These are phyloP conservation scores for Leptomonas seymouri DNA, from an alignment of 208 protist species.

Conservation along the genomic window DNA sequence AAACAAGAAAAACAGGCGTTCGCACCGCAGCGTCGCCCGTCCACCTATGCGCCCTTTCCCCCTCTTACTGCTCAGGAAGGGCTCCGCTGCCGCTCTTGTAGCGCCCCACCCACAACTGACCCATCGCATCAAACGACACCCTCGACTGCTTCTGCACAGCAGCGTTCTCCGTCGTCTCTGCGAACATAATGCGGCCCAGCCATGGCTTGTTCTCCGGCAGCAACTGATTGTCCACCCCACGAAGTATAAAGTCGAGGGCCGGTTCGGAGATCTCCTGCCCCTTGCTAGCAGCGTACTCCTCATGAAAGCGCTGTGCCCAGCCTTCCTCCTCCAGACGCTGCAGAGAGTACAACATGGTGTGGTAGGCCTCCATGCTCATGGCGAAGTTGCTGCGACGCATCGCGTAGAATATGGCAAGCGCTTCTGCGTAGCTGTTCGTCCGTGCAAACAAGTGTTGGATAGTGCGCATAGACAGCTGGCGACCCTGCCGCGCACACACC, in stretches of 20 bases:
- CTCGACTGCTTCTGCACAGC: slow-evolving; percentile 43
- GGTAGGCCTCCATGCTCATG: slow-evolving; percentile 91
- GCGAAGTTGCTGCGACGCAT: slow-evolving; percentile 80
- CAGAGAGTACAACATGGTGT: slow-evolving; percentile 92
- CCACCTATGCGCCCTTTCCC: background rate
- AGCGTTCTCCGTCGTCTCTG: slow-evolving; percentile 57
- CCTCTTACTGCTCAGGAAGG: background rate
- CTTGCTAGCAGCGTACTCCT: slow-evolving; percentile 54
- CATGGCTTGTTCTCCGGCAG: slow-evolving; percentile 92
- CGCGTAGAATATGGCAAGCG: slow-evolving; percentile 86
- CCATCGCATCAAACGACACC: slow-evolving; percentile 67
- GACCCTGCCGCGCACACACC: slow-evolving; percentile 57
- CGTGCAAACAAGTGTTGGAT: slow-evolving; percentile 91
- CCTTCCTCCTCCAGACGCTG: slow-evolving; percentile 91
- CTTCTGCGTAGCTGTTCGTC: slow-evolving; percentile 74
- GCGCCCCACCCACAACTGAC: slow-evolving; percentile 72
- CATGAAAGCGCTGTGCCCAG: slow-evolving; percentile 80
- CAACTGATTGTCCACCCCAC: slow-evolving; percentile 78
- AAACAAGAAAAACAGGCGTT: background rate
- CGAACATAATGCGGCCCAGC: slow-evolving; percentile 90
- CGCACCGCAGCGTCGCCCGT: background rate
- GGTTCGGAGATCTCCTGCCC: slow-evolving; percentile 57
- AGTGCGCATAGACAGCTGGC: slow-evolving; percentile 75
- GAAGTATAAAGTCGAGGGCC: slow-evolving; percentile 90
- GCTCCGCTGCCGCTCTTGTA: slow-evolving; percentile 50